Evolutionary conservation across 768 basidiomycete species (phyloP), one percentile per base, ranked within the genome.

Genomic region (Tylopilus rubrobrunneus): DNA sequence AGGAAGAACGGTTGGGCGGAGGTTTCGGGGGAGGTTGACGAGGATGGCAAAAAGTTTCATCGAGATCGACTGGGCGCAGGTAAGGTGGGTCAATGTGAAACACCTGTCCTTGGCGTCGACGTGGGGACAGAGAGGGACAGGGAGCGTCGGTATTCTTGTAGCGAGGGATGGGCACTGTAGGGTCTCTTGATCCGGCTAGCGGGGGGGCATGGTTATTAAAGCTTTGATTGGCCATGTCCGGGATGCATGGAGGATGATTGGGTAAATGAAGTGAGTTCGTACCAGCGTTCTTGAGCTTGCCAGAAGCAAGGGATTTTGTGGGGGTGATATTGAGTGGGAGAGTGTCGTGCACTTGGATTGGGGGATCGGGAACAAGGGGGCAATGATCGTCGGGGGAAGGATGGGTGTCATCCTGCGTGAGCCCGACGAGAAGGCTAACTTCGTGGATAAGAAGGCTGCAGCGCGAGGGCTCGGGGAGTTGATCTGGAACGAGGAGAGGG

Each of bases 391-490:
- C 49, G 25, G 48, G 40, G 3, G 48, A 43, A n/a, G 45, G 31
- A 31, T 37, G 33, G 21, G 56, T 60, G 17, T 67, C 51, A 1
- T 68, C 67, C 1, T 53, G 17, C 7, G 69, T n/a, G 19, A 70
- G 46, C 21, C 68, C 70, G 14, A 71, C 61, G 42, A 70, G 69
- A 37, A 65, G 58, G 48, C 68, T 65, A 12, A 71, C 66, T 28
- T 71, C 70, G 15, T 65, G 62, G 29, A 70, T 62, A 33, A 70
- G 66, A 46, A 59, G 47, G 53, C 70, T 70, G 27, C 51, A 71
- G 36, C 58, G 60, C 2, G 59, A 56, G 17, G 57, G 29, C 23
- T 66, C 63, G n/a, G 19, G n/a, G n/a, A n/a, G n/a, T n/a, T n/a
- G n/a, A n/a, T n/a, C n/a, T n/a, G n/a, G n/a, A n/a, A 50, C 34